phyloP scores from a whole-genome alignment of 1,284 basidiomycete species.

The Pseudozyma tsukubaensis region DNA sequence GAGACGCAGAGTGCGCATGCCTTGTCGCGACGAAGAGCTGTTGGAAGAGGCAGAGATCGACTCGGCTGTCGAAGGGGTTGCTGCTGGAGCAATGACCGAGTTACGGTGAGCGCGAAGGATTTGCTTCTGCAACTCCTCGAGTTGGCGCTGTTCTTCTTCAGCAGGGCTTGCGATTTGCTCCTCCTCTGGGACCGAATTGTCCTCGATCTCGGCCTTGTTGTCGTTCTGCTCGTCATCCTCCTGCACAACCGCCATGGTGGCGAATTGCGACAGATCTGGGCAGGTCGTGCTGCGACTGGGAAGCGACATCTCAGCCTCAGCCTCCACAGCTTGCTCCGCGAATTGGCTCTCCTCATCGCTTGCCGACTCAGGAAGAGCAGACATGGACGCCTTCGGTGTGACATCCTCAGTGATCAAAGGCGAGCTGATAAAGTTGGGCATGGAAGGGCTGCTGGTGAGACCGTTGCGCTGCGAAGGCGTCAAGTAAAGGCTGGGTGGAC shows the following conservation, averaged over 20 bases:
- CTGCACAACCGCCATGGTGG: not conserved
- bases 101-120: constrained; percentile 43
- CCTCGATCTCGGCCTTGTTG: not conserved
- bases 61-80: constrained; percentile 6
- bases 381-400: constrained; percentile 20
- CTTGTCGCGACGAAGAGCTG: constrained; percentile 34
- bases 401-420: constrained; percentile 17
- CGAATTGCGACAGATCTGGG: constrained; percentile 17
- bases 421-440: constrained; percentile 40
- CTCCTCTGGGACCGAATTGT: not conserved
- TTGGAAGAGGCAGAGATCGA: constrained; percentile 17
- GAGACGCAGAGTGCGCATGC: constrained; percentile 62
- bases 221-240: not conserved
- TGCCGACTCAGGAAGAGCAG: constrained; percentile 11
- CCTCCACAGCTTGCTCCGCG: constrained; percentile 7
- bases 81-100: constrained; percentile 27
- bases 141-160: constrained; percentile 34
- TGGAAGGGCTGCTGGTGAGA: constrained; percentile 37
- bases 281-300: constrained; percentile 41
- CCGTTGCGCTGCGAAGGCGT: constrained; percentile 31
- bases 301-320: constrained; percentile 3
- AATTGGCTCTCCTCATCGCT: constrained; percentile 28
- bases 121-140: constrained; percentile 38
- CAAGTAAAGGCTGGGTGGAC: constrained; percentile 60
- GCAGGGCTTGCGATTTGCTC: constrained; percentile 1